phyloP scores from a whole-genome alignment of 2,329 filamentous ascomycete species.

The Ophiognomonia clavigignenti-juglandacearum region DNA sequence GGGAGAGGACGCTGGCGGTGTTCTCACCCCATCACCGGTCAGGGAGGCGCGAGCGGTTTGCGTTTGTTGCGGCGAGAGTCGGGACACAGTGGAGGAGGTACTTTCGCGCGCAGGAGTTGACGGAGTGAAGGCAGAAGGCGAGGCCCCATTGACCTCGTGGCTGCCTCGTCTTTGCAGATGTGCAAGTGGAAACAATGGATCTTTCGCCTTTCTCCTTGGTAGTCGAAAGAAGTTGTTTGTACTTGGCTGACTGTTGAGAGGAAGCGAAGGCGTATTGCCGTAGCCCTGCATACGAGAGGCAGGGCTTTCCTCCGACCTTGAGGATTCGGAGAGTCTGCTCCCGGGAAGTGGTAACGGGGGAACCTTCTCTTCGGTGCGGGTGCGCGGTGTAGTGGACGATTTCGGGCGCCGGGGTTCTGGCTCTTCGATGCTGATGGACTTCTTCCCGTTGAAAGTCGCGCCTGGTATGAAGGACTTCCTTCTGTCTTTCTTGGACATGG shows the following conservation, averaged over 20 bases:
- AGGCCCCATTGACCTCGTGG: slow-evolving; percentile 28
- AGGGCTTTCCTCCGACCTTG: slow-evolving; percentile 80
- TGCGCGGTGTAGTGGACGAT: slow-evolving; percentile 41
- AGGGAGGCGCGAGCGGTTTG: slow-evolving; percentile 22
- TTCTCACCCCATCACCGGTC: slow-evolving; percentile 23
- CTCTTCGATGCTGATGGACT: slow-evolving; percentile 58
- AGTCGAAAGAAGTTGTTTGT: slow-evolving; percentile 77
- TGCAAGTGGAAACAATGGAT: slow-evolving; percentile 76
- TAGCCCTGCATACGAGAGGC: slow-evolving; percentile 57
- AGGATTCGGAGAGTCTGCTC: slow-evolving; percentile 76
- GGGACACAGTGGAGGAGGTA: slow-evolving; percentile 12
- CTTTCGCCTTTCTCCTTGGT: slow-evolving; percentile 69
- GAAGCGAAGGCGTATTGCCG: slow-evolving; percentile 50
- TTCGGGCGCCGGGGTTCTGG: slow-evolving; percentile 52
- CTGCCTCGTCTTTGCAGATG: slow-evolving; percentile 74
- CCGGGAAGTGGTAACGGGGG: slow-evolving; percentile 60
- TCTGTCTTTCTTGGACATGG: slow-evolving; percentile 34
- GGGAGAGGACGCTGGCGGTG: slow-evolving; percentile 31
- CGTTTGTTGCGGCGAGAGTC: slow-evolving; percentile 6
- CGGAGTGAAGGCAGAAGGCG: slow-evolving; percentile 41
- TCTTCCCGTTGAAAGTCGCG: slow-evolving; percentile 31
- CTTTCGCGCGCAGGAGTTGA: slow-evolving; percentile 25
- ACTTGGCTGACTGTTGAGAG: slow-evolving; percentile 53
- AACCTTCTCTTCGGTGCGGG: slow-evolving; percentile 25
- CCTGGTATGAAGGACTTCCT: slow-evolving; percentile 34